Evolutionary conservation across 768 basidiomycete species (phyloP).

Genomic region (Boletus vinaceobasis): DNA sequence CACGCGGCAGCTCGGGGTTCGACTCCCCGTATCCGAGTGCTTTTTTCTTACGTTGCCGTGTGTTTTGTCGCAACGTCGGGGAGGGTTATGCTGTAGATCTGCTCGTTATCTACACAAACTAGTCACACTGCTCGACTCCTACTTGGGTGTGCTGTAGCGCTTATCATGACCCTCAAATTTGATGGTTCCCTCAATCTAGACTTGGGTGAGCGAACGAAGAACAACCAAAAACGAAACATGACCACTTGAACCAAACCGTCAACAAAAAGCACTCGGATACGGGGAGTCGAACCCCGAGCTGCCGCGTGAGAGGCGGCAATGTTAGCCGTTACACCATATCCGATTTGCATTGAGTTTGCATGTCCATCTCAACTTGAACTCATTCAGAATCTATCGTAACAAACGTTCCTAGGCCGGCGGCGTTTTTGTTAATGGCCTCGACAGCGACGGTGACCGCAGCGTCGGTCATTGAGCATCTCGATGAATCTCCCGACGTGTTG

Average conservation of each 20-base stretch:
- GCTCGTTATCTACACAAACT: no score
- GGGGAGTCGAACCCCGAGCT: conserved; percentile 29
- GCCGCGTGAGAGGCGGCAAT: conserved; percentile 58
- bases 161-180: no score
- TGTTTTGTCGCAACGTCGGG: not conserved
- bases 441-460: conserved; percentile 28
- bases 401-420: no score
- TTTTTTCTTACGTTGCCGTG: not conserved
- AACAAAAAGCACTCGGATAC: not conserved
- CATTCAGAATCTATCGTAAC: not conserved
- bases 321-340: conserved; percentile 50
- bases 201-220: no score
- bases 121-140: no score
- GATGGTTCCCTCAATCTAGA: no score
- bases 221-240: not conserved
- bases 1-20: conserved; percentile 46
- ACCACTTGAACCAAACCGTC: no score
- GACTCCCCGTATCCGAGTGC: conserved; percentile 31
- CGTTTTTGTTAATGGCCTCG: conserved; percentile 19
- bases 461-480: conserved; percentile 53
- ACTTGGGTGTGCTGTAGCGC: no score
- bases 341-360: conserved; percentile 2
- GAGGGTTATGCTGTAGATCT: no score
- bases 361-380: no score
- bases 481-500: conserved; percentile 56